These are phyloP conservation scores for Ophiostoma tasmaniense DNA, from an alignment of 2,329 filamentous ascomycete species.

Conservation along the genomic window DNA sequence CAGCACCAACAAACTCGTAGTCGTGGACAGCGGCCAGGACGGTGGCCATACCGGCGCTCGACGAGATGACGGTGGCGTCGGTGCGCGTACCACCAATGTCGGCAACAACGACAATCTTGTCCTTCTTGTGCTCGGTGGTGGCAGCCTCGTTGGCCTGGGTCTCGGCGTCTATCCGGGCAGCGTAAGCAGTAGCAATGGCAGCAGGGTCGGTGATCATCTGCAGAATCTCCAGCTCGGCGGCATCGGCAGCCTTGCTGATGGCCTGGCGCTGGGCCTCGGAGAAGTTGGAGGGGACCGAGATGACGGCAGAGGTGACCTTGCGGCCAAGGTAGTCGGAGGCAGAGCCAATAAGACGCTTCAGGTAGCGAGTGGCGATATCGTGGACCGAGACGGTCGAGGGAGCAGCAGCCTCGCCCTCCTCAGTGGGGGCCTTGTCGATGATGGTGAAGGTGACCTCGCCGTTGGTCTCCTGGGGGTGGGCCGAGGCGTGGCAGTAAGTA, in stretches of 20 bases:
- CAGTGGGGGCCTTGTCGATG: slow-evolving; percentile 59
- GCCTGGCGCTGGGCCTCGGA: slow-evolving; percentile 77
- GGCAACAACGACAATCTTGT: slow-evolving; percentile 87
- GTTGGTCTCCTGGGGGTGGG: slow-evolving; percentile 71
- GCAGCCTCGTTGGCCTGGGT: slow-evolving; percentile 84
- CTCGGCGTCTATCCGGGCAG: slow-evolving; percentile 73
- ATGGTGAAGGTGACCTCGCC: slow-evolving; percentile 72
- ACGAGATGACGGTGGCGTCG: slow-evolving; percentile 83
- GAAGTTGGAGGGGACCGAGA: slow-evolving; percentile 92
- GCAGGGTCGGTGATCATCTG: slow-evolving; percentile 91
- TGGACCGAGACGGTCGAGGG: slow-evolving; percentile 64
- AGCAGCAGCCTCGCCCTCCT: slow-evolving; percentile 25
- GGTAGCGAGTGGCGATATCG: slow-evolving; percentile 76
- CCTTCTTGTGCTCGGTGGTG: slow-evolving; percentile 62
- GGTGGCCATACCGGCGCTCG: slow-evolving; percentile 91
- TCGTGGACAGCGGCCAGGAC: slow-evolving; percentile 89
- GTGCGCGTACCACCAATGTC: slow-evolving; percentile 90
- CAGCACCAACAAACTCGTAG: slow-evolving; percentile 81
- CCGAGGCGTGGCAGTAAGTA: slow-evolving; percentile 85
- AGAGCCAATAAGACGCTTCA: slow-evolving; percentile 70
- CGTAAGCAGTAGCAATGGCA: slow-evolving; percentile 81
- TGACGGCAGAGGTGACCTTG: slow-evolving; percentile 82
- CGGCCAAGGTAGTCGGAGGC: slow-evolving; percentile 83
- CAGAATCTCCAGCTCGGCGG: slow-evolving; percentile 76
- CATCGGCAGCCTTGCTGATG: slow-evolving; percentile 66